phyloP scores from a whole-genome alignment of 1,139 yeast species.

The Magnusiomyces clavatus region DNA sequence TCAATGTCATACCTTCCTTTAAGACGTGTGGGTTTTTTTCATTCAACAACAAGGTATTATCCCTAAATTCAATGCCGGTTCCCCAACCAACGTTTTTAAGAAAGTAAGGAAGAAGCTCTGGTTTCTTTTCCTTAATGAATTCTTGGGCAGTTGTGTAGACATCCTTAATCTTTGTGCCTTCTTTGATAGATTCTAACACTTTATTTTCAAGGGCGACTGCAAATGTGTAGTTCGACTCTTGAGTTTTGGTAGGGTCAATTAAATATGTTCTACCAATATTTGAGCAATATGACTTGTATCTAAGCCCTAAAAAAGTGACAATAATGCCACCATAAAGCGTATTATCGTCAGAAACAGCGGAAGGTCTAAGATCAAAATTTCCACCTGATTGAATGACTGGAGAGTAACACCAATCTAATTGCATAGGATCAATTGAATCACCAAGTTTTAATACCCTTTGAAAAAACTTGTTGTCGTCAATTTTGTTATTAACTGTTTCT shows the following conservation, averaged over 20 bases:
- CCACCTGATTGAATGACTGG: constrained; percentile 91
- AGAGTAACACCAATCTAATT: constrained; percentile 89
- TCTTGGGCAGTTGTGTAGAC: constrained; percentile 59
- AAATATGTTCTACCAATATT: constrained; percentile 82
- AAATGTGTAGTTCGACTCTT: constrained; percentile 74
- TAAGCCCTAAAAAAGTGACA: constrained; percentile 72
- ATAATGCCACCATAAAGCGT: constrained; percentile 72
- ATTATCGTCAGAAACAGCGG: constrained; percentile 67
- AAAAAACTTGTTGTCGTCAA: constrained; percentile 70
- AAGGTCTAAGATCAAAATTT: constrained; percentile 73
- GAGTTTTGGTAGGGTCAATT: constrained; percentile 78
- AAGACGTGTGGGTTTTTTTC: constrained; percentile 64
- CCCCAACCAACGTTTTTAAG: constrained; percentile 84
- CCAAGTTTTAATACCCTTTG: constrained; percentile 47
- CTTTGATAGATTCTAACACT: constrained; percentile 51
- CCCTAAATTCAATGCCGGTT: constrained; percentile 87
- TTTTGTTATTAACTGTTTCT: constrained; percentile 70
- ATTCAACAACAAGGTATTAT: constrained; percentile 63
- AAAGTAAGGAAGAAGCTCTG: constrained; percentile 58
- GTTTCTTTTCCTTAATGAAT: constrained; percentile 46
- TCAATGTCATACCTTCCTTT: constrained; percentile 66
- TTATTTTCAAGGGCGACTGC: constrained; percentile 51
- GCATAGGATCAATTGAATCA: constrained; percentile 63
- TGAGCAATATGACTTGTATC: constrained; percentile 86
- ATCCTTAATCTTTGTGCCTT: constrained; percentile 59